Evolutionary conservation across 2,329 filamentous ascomycete species (phyloP), one percentile per base, ranked within the genome.

Genomic region (Leptographium procerum): DNA sequence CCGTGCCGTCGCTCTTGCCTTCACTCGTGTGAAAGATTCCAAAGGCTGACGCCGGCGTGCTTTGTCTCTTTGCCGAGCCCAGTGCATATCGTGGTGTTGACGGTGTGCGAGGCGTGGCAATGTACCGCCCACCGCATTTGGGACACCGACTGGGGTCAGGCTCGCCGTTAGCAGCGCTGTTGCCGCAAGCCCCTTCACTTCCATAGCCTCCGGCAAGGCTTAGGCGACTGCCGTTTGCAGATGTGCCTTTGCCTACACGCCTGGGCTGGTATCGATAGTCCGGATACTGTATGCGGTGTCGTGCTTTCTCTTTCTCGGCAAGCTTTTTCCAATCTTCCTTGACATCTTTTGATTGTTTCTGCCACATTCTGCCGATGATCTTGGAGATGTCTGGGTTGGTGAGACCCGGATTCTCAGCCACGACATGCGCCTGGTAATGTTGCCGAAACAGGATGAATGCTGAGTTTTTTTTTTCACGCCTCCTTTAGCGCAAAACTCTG

Each of bases 391-490:
- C 90, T 3, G 92, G 92, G 72, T 97, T 97, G 52, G 91, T 86
- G 63, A 96, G 82, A 51, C 90, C 88, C n/a, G 91, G 92, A 67
- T 96, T 83, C 65, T 89, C 81, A 57, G 85, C 79, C 43, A 91
- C 87, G 55, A 97, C 89, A 54, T 83, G 78, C 22, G 88, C 84
- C 72, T 97, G 92, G 67, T 94, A 87, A 70, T 95, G 88, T 70
- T 97, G 91, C 45, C 94, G 90, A 75, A 96, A 99, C 66, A 99
- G 79, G 64, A 99, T 99, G 75, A 99, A 99, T 55, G 92, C 94
- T 99, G 56, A 33, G 10, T 19, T 33, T 16, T 7, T 16, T 7
- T 4, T 43, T 43, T 29, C n/a, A 94, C 97, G 54, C 22, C 8
- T 29, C 16, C 28, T 16, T 50, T 34, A 24, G 33, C 26, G 22